Conservation (phyloP, 2,329 filamentous ascomycete species). For the Teratosphaeriaceae sp. region DNA sequence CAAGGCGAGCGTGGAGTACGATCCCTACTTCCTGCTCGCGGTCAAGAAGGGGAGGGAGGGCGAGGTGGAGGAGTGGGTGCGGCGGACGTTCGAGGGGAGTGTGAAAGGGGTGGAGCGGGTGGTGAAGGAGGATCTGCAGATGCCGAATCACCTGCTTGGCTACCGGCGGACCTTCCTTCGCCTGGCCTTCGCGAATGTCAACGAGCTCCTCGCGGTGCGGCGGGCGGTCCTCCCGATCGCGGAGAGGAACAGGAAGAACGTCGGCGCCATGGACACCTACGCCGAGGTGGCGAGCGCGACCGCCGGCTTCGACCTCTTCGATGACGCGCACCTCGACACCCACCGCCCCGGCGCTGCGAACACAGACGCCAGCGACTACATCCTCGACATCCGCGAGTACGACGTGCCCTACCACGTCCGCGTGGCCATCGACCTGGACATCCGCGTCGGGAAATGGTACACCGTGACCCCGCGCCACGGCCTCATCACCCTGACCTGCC, state of each 20-base stretch:
- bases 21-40: slow-evolving; percentile 92
- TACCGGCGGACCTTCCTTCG: slow-evolving; percentile 85
- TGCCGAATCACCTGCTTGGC: slow-evolving; percentile 86
- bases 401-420: slow-evolving; percentile 99
- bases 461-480: slow-evolving; percentile 92
- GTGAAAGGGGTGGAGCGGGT: slow-evolving; percentile 71
- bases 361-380: slow-evolving; percentile 91
- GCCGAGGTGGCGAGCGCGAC: slow-evolving; percentile 87
- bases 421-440: slow-evolving; percentile 94
- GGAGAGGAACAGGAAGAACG: slow-evolving; percentile 92
- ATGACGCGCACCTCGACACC: slow-evolving; percentile 71
- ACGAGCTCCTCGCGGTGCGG: slow-evolving; percentile 76
- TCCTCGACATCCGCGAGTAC: slow-evolving; percentile 98
- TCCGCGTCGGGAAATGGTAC: slow-evolving; percentile 96
- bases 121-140: slow-evolving; percentile 79
- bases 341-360: slow-evolving; percentile 66
- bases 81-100: slow-evolving; percentile 70
- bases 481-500: slow-evolving; percentile 69
- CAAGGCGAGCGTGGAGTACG: slow-evolving; percentile 93
- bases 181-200: slow-evolving; percentile 80
- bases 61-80: slow-evolving; percentile 93
- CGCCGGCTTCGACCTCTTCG: slow-evolving; percentile 89
- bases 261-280: slow-evolving; percentile 97
- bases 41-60: slow-evolving; percentile 80
- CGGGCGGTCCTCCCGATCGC: slow-evolving; percentile 83